phyloP scores from a whole-genome alignment of 768 basidiomycete species.

The Pleurotus salmoneostramineus region DNA sequence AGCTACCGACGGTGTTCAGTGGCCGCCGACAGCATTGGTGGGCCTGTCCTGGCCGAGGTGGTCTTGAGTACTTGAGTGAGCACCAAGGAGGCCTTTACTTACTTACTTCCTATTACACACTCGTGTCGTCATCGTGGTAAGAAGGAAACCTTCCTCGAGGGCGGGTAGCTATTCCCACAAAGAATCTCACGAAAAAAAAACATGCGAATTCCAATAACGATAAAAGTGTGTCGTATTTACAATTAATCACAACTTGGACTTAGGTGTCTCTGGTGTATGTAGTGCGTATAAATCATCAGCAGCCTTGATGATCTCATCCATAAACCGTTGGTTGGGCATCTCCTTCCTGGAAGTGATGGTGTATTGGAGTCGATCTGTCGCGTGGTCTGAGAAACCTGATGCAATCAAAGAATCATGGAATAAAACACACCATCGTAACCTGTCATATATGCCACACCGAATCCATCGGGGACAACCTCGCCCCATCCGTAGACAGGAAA shows the following conservation, averaged over 20 bases:
- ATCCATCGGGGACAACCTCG: conserved; percentile 91
- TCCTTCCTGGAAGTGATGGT: conserved; percentile 84
- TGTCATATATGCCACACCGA: conserved; percentile 95
- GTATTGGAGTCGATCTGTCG: conserved; percentile 73
- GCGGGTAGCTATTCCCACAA: no score
- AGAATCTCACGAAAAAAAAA: no score
- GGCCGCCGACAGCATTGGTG: background rate
- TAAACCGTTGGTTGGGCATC: conserved; percentile 76
- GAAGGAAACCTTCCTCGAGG: no score
- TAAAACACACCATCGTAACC: conserved; percentile 65
- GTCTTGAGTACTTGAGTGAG: background rate
- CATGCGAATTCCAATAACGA: no score
- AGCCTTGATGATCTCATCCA: conserved; percentile 59
- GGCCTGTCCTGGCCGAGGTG: background rate
- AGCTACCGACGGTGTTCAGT: background rate
- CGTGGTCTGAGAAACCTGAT: background rate
- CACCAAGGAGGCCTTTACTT: background rate
- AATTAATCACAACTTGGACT: conserved; percentile 31
- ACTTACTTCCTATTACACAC: background rate
- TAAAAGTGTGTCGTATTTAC: background rate
- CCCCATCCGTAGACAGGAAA: conserved; percentile 92
- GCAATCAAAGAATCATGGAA: background rate
- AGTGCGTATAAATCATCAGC: conserved; percentile 70
- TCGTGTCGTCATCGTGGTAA: no score
- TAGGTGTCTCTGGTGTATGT: conserved; percentile 27